Conservation (phyloP, 169 alveolate genomes). For the Sarcocystis neurona region DNA sequence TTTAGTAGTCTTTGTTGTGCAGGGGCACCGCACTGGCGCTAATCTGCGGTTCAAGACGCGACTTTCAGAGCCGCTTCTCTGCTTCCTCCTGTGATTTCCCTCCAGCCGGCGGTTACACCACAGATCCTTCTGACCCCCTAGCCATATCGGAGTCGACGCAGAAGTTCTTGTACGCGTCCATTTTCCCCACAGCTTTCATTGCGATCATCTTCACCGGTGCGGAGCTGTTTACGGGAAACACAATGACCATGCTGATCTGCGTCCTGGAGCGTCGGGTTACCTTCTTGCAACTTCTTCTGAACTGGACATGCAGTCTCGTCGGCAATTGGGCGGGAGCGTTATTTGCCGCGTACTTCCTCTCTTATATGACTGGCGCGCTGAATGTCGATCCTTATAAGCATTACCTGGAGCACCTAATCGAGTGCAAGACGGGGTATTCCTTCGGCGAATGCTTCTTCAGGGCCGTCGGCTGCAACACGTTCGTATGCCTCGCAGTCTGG, state of each 20-base stretch:
- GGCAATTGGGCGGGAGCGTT: conserved; percentile 56
- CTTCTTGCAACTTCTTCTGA: neutral
- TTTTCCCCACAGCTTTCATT: conserved; percentile 38
- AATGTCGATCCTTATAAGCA: neutral
- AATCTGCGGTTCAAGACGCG: neutral
- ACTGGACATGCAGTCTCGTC: conserved; percentile 43
- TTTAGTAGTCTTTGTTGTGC: neutral
- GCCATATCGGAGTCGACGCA: conserved; percentile 47
- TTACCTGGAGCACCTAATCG: neutral
- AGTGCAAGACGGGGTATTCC: conserved; percentile 12
- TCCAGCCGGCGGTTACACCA: conserved; percentile 47
- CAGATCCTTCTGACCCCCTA: conserved; percentile 23
- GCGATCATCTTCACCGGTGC: conserved; percentile 49
- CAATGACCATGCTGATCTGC: conserved; percentile 55
- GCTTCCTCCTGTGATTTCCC: neutral
- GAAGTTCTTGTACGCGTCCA: conserved; percentile 29
- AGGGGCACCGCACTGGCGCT: neutral
- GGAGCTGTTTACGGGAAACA: conserved; percentile 53
- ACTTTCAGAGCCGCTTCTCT: neutral
- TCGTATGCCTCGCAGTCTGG: conserved; percentile 63
- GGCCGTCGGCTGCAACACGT: conserved; percentile 56
- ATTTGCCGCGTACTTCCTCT: conserved; percentile 51
- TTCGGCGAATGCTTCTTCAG: conserved; percentile 35
- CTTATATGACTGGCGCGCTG: conserved; percentile 38
- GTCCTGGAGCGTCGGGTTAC: conserved; percentile 24